Evolutionary conservation across 163 green algal genomes (phyloP).

Genomic region (Scenedesmus sp.): DNA sequence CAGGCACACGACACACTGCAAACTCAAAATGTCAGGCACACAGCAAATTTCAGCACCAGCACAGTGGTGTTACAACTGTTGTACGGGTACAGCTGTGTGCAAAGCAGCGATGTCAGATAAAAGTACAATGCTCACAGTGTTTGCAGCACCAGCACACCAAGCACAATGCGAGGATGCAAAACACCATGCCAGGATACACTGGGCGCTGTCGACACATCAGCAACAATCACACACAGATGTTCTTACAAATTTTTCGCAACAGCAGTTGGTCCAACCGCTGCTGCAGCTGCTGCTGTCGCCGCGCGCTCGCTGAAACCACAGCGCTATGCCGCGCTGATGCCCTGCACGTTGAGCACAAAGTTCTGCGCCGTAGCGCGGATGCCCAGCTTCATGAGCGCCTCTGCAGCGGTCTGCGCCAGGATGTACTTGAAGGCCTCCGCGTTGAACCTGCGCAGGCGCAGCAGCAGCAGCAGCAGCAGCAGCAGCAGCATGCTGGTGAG

Average conservation of each 20-base stretch:
- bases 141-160: background rate
- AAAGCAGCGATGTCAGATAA: background rate
- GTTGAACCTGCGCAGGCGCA: conserved; percentile 40
- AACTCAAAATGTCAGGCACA: conserved; percentile 33
- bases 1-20: background rate
- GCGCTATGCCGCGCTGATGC: background rate
- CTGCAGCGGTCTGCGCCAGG: conserved; percentile 40
- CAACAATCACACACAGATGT: background rate
- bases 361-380: conserved; percentile 2
- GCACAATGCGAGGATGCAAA: background rate
- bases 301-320: background rate
- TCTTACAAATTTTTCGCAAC: background rate
- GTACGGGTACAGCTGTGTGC: background rate
- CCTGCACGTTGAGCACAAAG: conserved; percentile 19
- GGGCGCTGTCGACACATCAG: no score
- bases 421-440: conserved; percentile 35
- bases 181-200: background rate
- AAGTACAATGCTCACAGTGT: background rate
- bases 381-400: conserved; percentile 44
- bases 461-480: background rate
- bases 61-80: conserved; percentile 19
- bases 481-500: background rate
- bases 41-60: conserved; percentile 10
- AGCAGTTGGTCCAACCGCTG: background rate
- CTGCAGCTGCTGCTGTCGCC: conserved; percentile 1